phyloP scores from a whole-genome alignment of 2,329 filamentous ascomycete species.

The Nakataea oryzae region DNA sequence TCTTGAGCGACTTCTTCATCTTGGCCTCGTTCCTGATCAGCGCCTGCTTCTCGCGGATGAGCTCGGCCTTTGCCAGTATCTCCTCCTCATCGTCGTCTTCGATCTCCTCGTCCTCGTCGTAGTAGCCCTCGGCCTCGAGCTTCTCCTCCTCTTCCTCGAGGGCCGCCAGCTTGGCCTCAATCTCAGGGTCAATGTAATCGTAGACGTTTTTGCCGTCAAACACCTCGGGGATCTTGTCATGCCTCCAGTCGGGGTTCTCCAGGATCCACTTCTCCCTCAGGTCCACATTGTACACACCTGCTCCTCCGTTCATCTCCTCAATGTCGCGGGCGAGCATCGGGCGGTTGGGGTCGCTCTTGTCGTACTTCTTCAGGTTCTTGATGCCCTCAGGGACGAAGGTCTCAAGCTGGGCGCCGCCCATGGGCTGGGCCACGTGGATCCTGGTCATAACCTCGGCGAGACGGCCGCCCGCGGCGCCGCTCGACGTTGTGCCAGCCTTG shows the following conservation, averaged over 20 bases:
- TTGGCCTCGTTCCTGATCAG: conserved; percentile 89
- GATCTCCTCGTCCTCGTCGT: conserved; percentile 81
- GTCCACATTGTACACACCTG: conserved; percentile 93
- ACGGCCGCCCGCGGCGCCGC: conserved; percentile 67
- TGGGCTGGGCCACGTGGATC: conserved; percentile 93
- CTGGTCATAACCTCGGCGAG: conserved; percentile 84
- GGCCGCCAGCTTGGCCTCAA: conserved; percentile 82
- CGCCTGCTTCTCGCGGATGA: conserved; percentile 90
- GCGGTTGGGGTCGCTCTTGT: conserved; percentile 80
- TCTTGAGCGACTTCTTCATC: conserved; percentile 96
- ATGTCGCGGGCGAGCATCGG: conserved; percentile 73
- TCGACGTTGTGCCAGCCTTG: conserved; percentile 75
- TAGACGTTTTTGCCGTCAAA: conserved; percentile 95
- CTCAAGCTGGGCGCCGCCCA: conserved; percentile 69
- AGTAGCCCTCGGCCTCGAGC: conserved; percentile 84
- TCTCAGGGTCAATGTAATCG: conserved; percentile 95
- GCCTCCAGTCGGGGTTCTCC: conserved; percentile 84
- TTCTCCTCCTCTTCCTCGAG: conserved; percentile 94
- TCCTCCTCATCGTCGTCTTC: conserved; percentile 86
- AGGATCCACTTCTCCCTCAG: conserved; percentile 82
- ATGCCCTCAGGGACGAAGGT: conserved; percentile 81
- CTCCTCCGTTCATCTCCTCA: conserved; percentile 85
- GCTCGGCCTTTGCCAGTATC: conserved; percentile 79
- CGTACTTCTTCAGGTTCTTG: conserved; percentile 76
- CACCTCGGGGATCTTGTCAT: conserved; percentile 90